Conservation (phyloP, 306 rosid species). For the Prunus kanzakura region DNA sequence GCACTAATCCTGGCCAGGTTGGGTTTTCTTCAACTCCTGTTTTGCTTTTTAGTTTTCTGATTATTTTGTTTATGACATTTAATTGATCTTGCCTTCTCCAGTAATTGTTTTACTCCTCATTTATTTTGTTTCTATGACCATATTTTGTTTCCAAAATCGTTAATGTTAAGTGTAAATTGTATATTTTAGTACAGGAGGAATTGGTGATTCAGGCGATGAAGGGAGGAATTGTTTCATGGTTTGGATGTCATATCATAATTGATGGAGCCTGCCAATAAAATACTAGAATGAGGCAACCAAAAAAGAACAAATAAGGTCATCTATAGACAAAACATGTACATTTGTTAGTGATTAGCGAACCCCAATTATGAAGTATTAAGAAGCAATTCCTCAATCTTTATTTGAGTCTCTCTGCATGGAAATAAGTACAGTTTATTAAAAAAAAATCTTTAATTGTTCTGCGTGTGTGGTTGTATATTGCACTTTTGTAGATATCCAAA, state of each 20-base stretch:
- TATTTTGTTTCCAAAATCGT: neutral
- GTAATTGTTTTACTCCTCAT: neutral
- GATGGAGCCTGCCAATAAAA: neutral
- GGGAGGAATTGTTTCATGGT: neutral
- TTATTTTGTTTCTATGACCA: neutral
- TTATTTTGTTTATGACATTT: neutral
- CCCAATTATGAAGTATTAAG: neutral
- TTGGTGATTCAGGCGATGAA: neutral
- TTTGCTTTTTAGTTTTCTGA: neutral
- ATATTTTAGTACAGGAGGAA: neutral
- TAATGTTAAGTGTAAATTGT: neutral
- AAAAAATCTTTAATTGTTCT: neutral
- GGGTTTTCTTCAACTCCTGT: neutral
- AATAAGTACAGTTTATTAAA: neutral
- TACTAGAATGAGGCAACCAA: too few species aligned
- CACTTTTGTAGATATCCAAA: neutral
- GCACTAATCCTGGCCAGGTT: constrained; percentile 97
- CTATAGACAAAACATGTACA: neutral
- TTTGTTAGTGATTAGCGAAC: neutral
- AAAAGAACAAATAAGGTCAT: neutral
- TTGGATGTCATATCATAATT: neutral
- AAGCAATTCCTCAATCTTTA: neutral
- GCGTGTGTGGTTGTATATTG: neutral
- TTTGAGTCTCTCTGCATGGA: neutral
- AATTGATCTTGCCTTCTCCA: neutral